Base-by-base conservation (phyloP, 1,139 yeast genomes). In the Geotrichum australiense region DNA sequence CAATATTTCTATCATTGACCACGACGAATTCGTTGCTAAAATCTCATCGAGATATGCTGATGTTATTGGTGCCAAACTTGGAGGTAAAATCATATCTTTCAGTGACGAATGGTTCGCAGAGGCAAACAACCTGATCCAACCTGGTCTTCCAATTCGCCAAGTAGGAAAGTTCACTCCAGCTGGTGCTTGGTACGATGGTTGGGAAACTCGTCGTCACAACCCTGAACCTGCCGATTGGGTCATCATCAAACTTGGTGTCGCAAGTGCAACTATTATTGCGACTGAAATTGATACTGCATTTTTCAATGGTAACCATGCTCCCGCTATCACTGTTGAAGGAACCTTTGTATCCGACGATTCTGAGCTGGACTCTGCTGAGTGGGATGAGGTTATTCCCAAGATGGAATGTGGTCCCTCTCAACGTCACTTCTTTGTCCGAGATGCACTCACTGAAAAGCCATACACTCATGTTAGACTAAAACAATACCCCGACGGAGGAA, bases 151-250 rank as follows among this genome's bases (percentile, higher is more conserved):
- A 3, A 73, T 85, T 45, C 71, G 93, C 56, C 94, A 85, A 56
- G 81, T 84, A 18, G 80, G 87, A 15, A 70, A 73, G 54, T 89
- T 85, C 63, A 76, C 82, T 3, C 81, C 76, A 50, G 76, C 89
- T 3, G 97, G 97, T 42, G 95, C 95, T 4, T 87, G 96, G 96
- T 89, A 84, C 59, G 97, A 89, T 54, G 97, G 97, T 12, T 89
- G 97, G 97, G 97, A 89, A 63, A 87, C 97, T 18, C 73, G 96
- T 61, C 74, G 97, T 64, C 97, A 89, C 68, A 89, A 89, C 62
- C 65, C 76, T 2, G 81, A 70, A 47, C 86, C 78, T 44, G 83
- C 85, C 32, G 97, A 89, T 57, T 87, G 89, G 83, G 96, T 83
- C 22, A 69, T 84, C 30, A 66, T 89, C 62, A 73, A 76, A 59